Conservation (phyloP, 768 basidiomycete genomes). For the Mycena maculata region DNA sequence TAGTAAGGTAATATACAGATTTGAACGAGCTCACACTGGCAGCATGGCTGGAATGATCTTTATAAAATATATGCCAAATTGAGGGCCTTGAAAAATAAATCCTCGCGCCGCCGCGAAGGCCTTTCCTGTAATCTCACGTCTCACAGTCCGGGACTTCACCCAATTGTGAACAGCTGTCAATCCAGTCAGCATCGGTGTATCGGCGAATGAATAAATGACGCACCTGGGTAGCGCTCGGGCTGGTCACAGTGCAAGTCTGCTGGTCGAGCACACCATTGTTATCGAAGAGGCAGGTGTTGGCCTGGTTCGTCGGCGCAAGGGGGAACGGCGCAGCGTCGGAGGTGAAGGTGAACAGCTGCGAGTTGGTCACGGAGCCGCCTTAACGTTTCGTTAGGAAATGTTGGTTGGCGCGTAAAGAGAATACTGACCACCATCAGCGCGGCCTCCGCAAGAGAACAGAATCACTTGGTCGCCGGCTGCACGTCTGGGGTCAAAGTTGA, state of each 20-base stretch:
- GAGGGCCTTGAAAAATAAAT: too few species aligned
- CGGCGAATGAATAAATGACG: not conserved
- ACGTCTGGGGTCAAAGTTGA: slow-evolving; percentile 39
- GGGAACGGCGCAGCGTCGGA: slow-evolving; percentile 11
- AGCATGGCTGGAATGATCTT: too few species aligned
- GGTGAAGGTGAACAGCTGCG: slow-evolving; percentile 37
- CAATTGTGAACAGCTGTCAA: slow-evolving; percentile 24
- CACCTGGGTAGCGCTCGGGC: slow-evolving; percentile 22
- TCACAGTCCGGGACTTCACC: too few species aligned
- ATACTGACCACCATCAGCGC: slow-evolving; percentile 37
- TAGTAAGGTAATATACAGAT: too few species aligned
- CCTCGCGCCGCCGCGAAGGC: too few species aligned
- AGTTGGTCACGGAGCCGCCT: slow-evolving; percentile 37
- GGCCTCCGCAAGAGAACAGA: slow-evolving; percentile 42
- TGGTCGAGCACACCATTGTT: slow-evolving; percentile 32
- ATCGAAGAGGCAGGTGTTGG: slow-evolving; percentile 32
- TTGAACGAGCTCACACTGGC: too few species aligned
- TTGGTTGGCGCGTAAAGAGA: not conserved
- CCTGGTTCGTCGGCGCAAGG: slow-evolving; percentile 33
- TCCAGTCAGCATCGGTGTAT: not conserved
- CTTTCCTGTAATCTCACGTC: too few species aligned
- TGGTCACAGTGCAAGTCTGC: slow-evolving; percentile 28
- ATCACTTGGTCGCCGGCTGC: slow-evolving; percentile 38
- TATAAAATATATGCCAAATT: too few species aligned
- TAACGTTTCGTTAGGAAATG: not conserved